Base-by-base conservation (phyloP, 169 alveolate genomes). In the Theileria luwenshuni region DNA sequence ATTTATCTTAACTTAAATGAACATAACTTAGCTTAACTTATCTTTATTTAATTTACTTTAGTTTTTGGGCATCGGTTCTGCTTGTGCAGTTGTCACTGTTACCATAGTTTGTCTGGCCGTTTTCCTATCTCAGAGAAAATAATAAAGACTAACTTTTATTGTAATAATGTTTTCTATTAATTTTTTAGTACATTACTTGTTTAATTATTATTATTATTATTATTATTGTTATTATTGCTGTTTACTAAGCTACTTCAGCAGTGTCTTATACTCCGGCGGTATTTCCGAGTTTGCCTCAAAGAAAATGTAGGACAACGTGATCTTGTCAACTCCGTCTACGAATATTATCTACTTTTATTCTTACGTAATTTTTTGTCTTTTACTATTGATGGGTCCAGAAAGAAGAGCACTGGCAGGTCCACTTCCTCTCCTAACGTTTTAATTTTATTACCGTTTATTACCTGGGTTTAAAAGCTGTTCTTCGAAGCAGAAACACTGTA, bases 401-500 rank as follows among this genome's bases (percentile, higher is more conserved):
- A 96, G 90, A 96, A 96, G 33, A 96, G 87, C 62, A 96, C 94
- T 12, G 99, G 99, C 75, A 96, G 69, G 72, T 96, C 98, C 23
- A 95, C 98, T 52, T 94, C 96, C 90, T 96, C 98, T 23, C 92
- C 93, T 85, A 48, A 3, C 27, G 1, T 35, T 28, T 0, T 15
- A 28, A 2, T 8, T 0, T 7, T 15, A 2, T 13, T 30, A 8
- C 0, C 17, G 19, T 25, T 54, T 27, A 23, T 3, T 54, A 80
- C 92, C 83, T 1, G 99, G 98, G 65, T 94, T 90, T 27, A 96
- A 87, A 90, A 96, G 76, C 85, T 96, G 96, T 72, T 96, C 98
- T 54, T 95, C 98, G 67, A 96, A 96, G 84, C 98, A 96, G 85
- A 96, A 96, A 72, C 99, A 96, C 75, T 96, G 97, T 59, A 96